Evolutionary conservation across 345 rosid species (phyloP), one percentile per base, ranked within the genome.

Genomic region (Lagerstroemia speciosa): DNA sequence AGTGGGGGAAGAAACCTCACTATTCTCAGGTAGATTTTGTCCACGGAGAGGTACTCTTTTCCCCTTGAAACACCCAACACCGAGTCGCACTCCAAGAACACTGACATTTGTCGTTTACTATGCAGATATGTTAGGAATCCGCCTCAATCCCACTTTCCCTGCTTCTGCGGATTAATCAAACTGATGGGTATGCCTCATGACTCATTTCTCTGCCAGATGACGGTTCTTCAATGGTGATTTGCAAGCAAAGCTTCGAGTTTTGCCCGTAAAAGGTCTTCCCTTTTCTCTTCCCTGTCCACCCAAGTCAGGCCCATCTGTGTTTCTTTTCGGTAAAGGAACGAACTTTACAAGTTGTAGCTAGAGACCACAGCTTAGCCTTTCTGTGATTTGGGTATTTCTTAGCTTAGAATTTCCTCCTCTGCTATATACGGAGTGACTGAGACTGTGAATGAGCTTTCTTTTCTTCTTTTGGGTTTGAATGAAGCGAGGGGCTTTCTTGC

Each of bases 361-460:
- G n/a, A n/a, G n/a, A n/a, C n/a, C n/a, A n/a, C n/a, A n/a, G n/a
- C n/a, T n/a, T n/a, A n/a, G n/a, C n/a, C n/a, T n/a, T n/a, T 22
- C 60, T 22, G 60, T 2, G 30, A 8, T 53, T 53, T 53, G n/a
- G n/a, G n/a, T n/a, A 41, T 41, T 41, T 14, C 15, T 45, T 37
- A 16, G 19, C 38, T 20, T 36, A 17, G 38, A n/a, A 19, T 67
- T 4, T 67, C 41, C 32, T 11, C 27, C 57, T 26, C 61, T 32
- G 43, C 41, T 67, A 12, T 38, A 31, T 20, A 30, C 32, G 33
- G 37, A 30, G 6, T 10, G 50, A 14, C 64, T 67, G 37, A 68
- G 72, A 52, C 72, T 70, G 45, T 62, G 67, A 55, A 63, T n/a
- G 66, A 76, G 82, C 72, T 67, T 68, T 45, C 34, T 22, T 75